These are phyloP conservation scores for Saprolegnia parasitica DNA, from an alignment of 352 stramenopile genomes.

Conservation along the genomic window DNA sequence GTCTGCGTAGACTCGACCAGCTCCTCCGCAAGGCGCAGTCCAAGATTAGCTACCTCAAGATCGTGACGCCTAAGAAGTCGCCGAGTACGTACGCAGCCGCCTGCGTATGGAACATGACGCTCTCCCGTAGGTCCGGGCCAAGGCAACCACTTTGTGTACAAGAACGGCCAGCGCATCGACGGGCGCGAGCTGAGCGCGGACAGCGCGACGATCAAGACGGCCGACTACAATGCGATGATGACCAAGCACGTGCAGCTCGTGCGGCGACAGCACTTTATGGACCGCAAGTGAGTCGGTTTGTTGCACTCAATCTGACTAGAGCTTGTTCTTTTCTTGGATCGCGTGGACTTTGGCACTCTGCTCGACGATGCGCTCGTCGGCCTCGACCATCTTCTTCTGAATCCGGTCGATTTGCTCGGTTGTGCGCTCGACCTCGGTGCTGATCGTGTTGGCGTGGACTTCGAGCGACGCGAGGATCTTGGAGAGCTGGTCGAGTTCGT, in stretches of 20 bases:
- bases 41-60: conserved; percentile 80
- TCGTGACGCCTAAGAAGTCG: conserved; percentile 66
- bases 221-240: conserved; percentile 65
- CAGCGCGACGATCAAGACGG: conserved; percentile 56
- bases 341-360: conserved; percentile 63
- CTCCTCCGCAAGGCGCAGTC: conserved; percentile 76
- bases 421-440: conserved; percentile 55
- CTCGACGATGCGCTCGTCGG: conserved; percentile 61
- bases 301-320: conserved; percentile 8
- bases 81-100: conserved; percentile 36
- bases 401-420: conserved; percentile 73
- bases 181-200: conserved; percentile 37
- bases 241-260: conserved; percentile 70
- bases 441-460: conserved; percentile 60
- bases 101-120: not conserved
- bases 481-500: conserved; percentile 58
- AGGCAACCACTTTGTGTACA: conserved; percentile 71
- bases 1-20: conserved; percentile 44
- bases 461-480: conserved; percentile 63
- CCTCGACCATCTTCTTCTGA: conserved; percentile 53
- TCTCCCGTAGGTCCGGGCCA: conserved; percentile 45
- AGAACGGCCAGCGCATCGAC: conserved; percentile 69
- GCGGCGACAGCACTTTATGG: conserved; percentile 83
- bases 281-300: conserved; percentile 44
- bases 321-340: conserved; percentile 24